Evolutionary conservation across 176 grass and related monocot species (phyloP), one percentile per base, ranked within the genome.

Genomic region (Phoenix roebelenii): DNA sequence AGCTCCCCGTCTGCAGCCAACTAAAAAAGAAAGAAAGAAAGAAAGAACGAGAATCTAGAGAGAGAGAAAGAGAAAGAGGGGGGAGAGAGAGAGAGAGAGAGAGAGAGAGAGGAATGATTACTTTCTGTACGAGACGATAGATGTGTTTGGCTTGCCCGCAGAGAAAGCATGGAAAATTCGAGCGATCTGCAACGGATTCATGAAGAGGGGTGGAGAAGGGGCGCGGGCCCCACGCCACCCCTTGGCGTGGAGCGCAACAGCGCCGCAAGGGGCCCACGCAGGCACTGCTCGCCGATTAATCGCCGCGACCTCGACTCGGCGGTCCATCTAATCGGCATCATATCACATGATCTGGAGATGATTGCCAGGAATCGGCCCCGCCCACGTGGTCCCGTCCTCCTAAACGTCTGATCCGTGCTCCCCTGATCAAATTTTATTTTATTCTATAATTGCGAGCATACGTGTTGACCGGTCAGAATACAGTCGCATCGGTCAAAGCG

Each of bases 91-190:
- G 35, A 12, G 1, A n/a, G n/a, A n/a, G n/a, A 12, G 10, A 10
- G 35, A 12, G 35, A 44, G 35, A 44, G 35, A 12, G 35, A 12
- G 1, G 18, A 60, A 60, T 60, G 58, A 60, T 60, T 60, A 60
- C 58, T 17, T 29, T 39, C 58, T 23, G 58, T 60, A 60, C 58
- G 16, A 60, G 29, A 39, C 58, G 15, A 60, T 60, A 26, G 58
- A 60, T 60, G 58, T 10, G 23, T 60, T 60, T 30, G 58, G 58
- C 25, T 60, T 60, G 58, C 58, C 39, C 58, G 58, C 58, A 56
- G 57, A 29, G 57, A 30, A 32, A 60, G 58, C 58, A 60, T 60
- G 58, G 26, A 35, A 60, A 56, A 56, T 56, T 3, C 54, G 54
- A 23, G 54, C 54, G 18, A 18, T 5, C 12, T 22, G 54, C 54